phyloP scores from a whole-genome alignment of 1,284 basidiomycete genomes.

The Hemileia vastatrix region DNA sequence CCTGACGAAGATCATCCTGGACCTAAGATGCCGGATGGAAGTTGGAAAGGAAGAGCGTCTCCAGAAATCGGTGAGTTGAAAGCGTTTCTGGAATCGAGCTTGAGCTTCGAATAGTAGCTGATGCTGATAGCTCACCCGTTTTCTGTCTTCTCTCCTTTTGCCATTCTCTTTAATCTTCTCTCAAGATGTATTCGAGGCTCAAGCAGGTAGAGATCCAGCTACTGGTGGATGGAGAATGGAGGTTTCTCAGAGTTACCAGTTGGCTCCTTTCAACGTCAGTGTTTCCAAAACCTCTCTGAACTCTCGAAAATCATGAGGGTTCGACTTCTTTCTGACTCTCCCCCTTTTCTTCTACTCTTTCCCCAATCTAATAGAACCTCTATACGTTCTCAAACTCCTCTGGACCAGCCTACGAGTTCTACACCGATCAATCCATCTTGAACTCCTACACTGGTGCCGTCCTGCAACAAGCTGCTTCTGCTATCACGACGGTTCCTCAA shows the following conservation, averaged over 20 bases:
- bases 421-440: constrained; percentile 50
- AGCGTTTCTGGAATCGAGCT: constrained; percentile 35
- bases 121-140: constrained; percentile 40
- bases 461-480: constrained; percentile 58
- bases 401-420: constrained; percentile 58
- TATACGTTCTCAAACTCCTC: constrained; percentile 50
- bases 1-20: constrained; percentile 57
- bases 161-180: neutral
- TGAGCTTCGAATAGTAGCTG: neutral
- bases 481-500: constrained; percentile 31
- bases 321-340: too few species aligned
- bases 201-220: constrained; percentile 40
- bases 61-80: constrained; percentile 63
- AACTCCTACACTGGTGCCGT: constrained; percentile 66
- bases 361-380: too few species aligned
- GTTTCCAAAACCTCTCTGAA: too few species aligned
- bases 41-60: constrained; percentile 50
- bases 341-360: neutral
- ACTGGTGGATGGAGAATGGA: constrained; percentile 47
- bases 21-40: constrained; percentile 46
- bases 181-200: constrained; percentile 39
- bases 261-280: constrained; percentile 48
- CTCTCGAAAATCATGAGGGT: too few species aligned
- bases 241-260: constrained; percentile 67
- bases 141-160: neutral